A percentile compares a stretch with the other conserved stretches of the same genome.
These are phyloP conservation scores for Plantago coronopus DNA, from an alignment of 305 asterid genomes.

Conservation along the genomic window DNA sequence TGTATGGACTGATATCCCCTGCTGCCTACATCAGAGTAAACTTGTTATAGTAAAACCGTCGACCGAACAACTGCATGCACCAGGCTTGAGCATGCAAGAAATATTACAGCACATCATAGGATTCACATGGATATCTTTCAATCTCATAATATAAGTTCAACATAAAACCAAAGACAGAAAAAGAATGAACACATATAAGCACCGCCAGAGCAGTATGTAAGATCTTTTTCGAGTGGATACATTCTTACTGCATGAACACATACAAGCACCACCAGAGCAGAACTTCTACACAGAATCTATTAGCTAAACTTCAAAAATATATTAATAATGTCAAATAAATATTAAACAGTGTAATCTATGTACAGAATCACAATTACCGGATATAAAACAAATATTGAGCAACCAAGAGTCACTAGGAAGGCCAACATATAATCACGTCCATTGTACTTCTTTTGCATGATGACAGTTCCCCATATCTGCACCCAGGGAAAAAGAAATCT, in stretches of 20 bases:
- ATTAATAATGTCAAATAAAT: conserved; percentile 7
- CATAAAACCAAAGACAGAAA: not conserved
- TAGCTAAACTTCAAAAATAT: not conserved
- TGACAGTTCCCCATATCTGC: conserved; percentile 95
- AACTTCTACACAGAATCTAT: no score
- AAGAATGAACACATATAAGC: no score
- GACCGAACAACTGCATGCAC: conserved; percentile 15
- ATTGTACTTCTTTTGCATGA: conserved; percentile 93
- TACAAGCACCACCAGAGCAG: not conserved
- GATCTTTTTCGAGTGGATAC: no score
- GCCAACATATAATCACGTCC: conserved; percentile 78
- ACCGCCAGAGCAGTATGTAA: no score
- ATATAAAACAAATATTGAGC: conserved; percentile 83
- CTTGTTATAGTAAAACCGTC: conserved; percentile 15
- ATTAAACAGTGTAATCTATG: conserved; percentile 1
- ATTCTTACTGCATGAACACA: not conserved
- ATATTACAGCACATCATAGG: conserved; percentile 8
- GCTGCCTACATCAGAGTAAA: conserved; percentile 53
- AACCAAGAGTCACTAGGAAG: conserved; percentile 76
- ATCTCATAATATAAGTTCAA: not conserved
- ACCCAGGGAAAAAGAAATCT: conserved; percentile 18
- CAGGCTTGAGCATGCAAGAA: conserved; percentile 15
- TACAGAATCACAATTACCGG: conserved; percentile 51
- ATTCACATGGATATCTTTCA: not conserved
- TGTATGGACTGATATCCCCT: conserved; percentile 70